Percentiles rank a stretch among this genome's conserved stretches.
These are phyloP conservation scores for Cyclospora cayetanensis DNA, from an alignment of 169 alveolate species.

Conservation along the genomic window DNA sequence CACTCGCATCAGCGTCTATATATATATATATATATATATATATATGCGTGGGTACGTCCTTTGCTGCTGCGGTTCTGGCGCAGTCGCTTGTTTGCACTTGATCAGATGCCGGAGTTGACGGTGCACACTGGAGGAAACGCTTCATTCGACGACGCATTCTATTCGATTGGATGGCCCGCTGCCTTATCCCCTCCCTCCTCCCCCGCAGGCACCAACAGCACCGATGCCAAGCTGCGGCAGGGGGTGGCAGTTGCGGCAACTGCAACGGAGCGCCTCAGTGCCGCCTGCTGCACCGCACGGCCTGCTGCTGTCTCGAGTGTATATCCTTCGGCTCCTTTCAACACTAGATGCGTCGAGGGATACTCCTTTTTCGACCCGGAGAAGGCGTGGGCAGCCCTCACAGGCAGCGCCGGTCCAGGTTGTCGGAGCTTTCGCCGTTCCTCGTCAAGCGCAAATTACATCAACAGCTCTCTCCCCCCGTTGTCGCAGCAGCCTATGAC, in stretches of 20 bases:
- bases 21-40: neutral
- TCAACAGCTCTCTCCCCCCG: neutral
- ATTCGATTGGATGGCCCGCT: slow-evolving; percentile 21
- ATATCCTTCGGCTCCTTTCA: neutral
- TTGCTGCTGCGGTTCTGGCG: neutral
- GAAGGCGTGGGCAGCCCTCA: slow-evolving; percentile 8
- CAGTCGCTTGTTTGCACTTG: slow-evolving; percentile 68
- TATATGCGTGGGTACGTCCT: too few species aligned
- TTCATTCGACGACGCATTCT: slow-evolving; percentile 19
- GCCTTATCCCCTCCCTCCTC: slow-evolving; percentile 11
- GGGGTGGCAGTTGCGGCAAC: slow-evolving; percentile 7
- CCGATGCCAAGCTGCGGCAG: neutral
- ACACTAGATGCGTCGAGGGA: neutral
- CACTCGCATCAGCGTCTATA: neutral
- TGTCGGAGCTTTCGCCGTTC: neutral
- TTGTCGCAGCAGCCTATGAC: neutral
- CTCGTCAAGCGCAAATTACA: neutral
- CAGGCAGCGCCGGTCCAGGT: neutral
- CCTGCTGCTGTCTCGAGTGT: neutral
- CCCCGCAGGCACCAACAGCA: neutral
- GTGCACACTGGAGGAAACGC: slow-evolving; percentile 71
- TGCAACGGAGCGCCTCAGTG: slow-evolving; percentile 43
- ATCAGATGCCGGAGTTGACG: slow-evolving; percentile 70
- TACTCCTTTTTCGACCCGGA: slow-evolving; percentile 23
- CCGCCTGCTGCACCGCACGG: slow-evolving; percentile 5